Evolutionary conservation across 805 yeast genomes (phyloP).

Genomic region (Candida endomychidarum): DNA sequence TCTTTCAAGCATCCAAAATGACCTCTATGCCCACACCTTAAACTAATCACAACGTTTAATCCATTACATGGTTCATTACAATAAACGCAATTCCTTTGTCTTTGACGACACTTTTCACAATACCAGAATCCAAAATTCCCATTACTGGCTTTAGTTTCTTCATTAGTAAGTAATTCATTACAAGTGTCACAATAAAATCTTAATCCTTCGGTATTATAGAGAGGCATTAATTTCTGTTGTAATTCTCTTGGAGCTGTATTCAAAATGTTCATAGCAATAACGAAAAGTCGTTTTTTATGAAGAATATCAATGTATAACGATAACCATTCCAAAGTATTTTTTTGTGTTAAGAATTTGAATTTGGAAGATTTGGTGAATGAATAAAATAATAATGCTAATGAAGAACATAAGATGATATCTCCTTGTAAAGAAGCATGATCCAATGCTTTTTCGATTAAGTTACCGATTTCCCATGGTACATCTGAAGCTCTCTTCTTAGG

Average conservation of each 20-base stretch:
- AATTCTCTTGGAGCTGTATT: slow-evolving; percentile 39
- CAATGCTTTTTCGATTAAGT: slow-evolving; percentile 50
- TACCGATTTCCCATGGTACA: slow-evolving; percentile 59
- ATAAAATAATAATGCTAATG: slow-evolving; percentile 55
- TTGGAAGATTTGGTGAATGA: slow-evolving; percentile 19
- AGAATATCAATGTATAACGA: slow-evolving; percentile 55
- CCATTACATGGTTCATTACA: slow-evolving; percentile 81
- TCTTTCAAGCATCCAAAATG: slow-evolving; percentile 76
- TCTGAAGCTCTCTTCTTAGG: slow-evolving; percentile 11
- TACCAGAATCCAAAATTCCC: slow-evolving; percentile 72
- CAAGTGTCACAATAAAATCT: slow-evolving; percentile 63
- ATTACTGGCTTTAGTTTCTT: slow-evolving; percentile 44
- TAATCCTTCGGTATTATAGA: slow-evolving; percentile 36
- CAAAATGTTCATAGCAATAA: slow-evolving; percentile 56
- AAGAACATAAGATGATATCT: slow-evolving; percentile 59
- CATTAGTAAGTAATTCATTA: slow-evolving; percentile 58
- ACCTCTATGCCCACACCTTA: slow-evolving; percentile 84
- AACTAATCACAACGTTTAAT: slow-evolving; percentile 51
- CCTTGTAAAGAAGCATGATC: slow-evolving; percentile 61
- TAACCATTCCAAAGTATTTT: slow-evolving; percentile 53
- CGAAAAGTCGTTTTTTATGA: slow-evolving; percentile 50
- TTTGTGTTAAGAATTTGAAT: slow-evolving; percentile 20
- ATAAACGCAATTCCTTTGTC: slow-evolving; percentile 68
- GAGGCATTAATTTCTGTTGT: slow-evolving; percentile 26
- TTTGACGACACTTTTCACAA: slow-evolving; percentile 67